Base-by-base conservation (phyloP, 768 basidiomycete genomes). In the Amanita polypyramis region DNA sequence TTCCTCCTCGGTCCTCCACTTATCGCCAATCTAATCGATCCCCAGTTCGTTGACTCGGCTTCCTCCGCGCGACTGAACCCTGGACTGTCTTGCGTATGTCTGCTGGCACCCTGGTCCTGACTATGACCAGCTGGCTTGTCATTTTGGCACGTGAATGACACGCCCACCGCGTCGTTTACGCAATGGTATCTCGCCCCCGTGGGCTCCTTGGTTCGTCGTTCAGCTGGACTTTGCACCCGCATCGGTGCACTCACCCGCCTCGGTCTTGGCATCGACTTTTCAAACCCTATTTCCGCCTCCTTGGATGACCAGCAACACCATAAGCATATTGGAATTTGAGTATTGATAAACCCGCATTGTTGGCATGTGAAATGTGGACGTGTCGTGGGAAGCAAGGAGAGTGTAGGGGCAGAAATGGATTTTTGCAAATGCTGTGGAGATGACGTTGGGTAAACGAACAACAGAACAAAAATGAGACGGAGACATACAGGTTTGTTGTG, bases 271-370 rank as follows among this genome's bases (percentile, higher is more conserved):
- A 62, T 60, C 36, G 59, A 66, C 19, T 58, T 51, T 52, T 73
- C 68, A 52, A 69, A 72, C 39, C 61, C 62, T 44, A 58, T 64
- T 51, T 63, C 62, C 4, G 72, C 67, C 44, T 60, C 65, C 14
- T 62, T 56, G 20, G 70, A 74, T 4, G 69, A 65, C 72, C 73
- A 75, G 52, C 65, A 58, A 56, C 74, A 74, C 71, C 73, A 75
- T 14, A 75, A 57, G 61, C 73, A 75, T 51, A 75, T 62, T 20
- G 74, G 70, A 47, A 75, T 63, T 54, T 69, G 66, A 37, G 71
- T 64, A 43, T 75, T 75, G 30, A 65, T 59, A 46, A 73, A 74
- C 9, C 73, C 73, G 47, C 74, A 75, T 40, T 56, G 64, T 27
- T 52, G 61, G 60, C 74, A 75, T n/a, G 64, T 65, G 52, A 75